Percentiles rank a stretch among this genome's conserved stretches.
These are phyloP conservation scores for Aspergillus biplanus DNA, from an alignment of 495 filamentous ascomycete species.

Conservation along the genomic window DNA sequence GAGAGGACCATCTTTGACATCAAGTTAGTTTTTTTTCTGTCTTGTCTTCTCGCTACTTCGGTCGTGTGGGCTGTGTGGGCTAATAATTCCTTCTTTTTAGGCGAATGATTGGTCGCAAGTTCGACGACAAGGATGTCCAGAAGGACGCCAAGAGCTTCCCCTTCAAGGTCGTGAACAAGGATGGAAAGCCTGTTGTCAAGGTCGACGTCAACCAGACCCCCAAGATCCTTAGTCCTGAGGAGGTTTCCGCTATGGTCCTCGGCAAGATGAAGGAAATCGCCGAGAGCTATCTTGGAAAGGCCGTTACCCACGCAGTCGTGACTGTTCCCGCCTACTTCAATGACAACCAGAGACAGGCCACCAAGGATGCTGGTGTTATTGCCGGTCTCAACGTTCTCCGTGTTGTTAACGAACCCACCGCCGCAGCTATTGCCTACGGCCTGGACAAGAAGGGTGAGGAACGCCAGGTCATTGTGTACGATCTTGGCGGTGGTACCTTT, in stretches of 20 bases:
- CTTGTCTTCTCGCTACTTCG: neutral
- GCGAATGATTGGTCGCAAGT: constrained; percentile 90
- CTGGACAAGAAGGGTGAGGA: constrained; percentile 85
- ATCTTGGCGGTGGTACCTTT: constrained; percentile 99
- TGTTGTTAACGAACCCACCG: constrained; percentile 95
- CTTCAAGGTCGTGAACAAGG: constrained; percentile 80
- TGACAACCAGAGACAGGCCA: constrained; percentile 96
- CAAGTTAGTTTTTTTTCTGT: constrained; percentile 64
- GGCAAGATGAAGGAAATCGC: constrained; percentile 98
- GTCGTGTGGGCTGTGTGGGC: neutral
- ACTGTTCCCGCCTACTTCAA: constrained; percentile 99
- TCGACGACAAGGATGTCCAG: constrained; percentile 82
- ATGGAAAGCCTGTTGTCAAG: constrained; percentile 79
- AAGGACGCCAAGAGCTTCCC: constrained; percentile 88
- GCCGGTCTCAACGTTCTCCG: constrained; percentile 95
- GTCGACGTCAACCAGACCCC: constrained; percentile 74
- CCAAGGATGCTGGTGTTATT: constrained; percentile 95
- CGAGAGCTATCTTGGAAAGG: constrained; percentile 90
- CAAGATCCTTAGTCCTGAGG: constrained; percentile 84
- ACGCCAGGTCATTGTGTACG: constrained; percentile 93
- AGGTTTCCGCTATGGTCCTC: constrained; percentile 85
- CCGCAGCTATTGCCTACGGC: constrained; percentile 86
- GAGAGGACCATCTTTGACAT: constrained; percentile 87
- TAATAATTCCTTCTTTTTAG: constrained; percentile 40
- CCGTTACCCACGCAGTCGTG: constrained; percentile 95